Percentiles rank a stretch among this genome's conserved stretches.
Conservation (phyloP, 176 grass and related monocot genomes). For the Avena eriantha region DNA sequence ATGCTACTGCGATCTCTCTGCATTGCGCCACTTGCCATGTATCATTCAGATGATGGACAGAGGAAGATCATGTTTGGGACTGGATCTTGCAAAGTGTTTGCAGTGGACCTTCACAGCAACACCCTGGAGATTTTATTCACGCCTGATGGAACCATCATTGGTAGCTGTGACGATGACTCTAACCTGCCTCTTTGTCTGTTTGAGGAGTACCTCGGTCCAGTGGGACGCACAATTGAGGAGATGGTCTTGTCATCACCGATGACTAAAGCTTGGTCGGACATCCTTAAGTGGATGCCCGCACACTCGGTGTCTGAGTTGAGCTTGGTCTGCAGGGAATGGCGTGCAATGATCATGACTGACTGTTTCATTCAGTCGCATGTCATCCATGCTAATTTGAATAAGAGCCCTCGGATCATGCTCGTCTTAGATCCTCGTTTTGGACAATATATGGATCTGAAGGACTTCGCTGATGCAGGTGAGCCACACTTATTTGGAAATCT, state of each 20-base stretch:
- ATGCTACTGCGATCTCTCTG: not conserved
- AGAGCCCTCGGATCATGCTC: conserved; percentile 33
- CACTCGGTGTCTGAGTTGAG: conserved; percentile 19
- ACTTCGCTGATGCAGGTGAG: not conserved
- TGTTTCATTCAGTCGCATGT: conserved; percentile 30
- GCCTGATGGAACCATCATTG: conserved; percentile 9
- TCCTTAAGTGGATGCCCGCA: conserved; percentile 42
- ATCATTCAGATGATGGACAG: not conserved
- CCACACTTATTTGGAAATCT: not conserved
- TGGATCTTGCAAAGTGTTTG: conserved; percentile 36
- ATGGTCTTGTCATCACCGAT: conserved; percentile 9
- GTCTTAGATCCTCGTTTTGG: conserved; percentile 6
- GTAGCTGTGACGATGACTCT: not conserved
- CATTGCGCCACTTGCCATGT: conserved; percentile 9
- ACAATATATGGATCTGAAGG: conserved; percentile 25
- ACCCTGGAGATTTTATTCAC: conserved; percentile 3
- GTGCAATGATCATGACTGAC: conserved; percentile 24
- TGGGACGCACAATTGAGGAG: conserved; percentile 21
- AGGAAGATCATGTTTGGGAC: conserved; percentile 41
- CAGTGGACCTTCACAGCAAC: not conserved
- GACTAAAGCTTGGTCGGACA: conserved; percentile 34
- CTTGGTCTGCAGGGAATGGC: conserved; percentile 37
- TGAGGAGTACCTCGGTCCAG: conserved; percentile 30
- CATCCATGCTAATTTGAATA: conserved; percentile 38
- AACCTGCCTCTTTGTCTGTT: not conserved